Evolutionary conservation across 202 grass and related monocot genomes (phyloP).

Genomic region (Panicum virgatum): DNA sequence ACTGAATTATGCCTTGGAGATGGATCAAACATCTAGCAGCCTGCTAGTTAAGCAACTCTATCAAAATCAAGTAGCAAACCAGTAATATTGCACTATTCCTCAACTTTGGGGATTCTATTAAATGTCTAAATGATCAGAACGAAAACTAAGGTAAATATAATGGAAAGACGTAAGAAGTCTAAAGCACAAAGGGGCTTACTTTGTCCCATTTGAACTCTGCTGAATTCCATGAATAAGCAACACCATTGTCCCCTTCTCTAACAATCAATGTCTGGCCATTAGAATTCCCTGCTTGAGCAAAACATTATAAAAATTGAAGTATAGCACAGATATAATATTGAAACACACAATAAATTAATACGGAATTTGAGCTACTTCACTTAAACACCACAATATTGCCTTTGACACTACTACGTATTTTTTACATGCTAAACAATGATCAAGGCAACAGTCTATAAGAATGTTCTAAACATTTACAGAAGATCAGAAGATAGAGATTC

Average conservation of each 20-base stretch:
- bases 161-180: conserved; percentile 3
- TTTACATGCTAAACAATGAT: not conserved
- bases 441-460: conserved; percentile 20
- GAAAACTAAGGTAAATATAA: conserved; percentile 18
- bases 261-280: conserved; percentile 87
- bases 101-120: not conserved
- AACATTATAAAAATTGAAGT: conserved; percentile 12
- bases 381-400: conserved; percentile 4
- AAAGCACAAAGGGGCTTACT: conserved; percentile 42
- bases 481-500: conserved; percentile 15
- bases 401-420: not conserved
- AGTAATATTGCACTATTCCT: conserved; percentile 14
- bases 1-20: too few relatives aligned
- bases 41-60: too few relatives aligned
- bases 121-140: not conserved
- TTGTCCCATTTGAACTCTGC: conserved; percentile 90
- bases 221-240: conserved; percentile 95
- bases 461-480: conserved; percentile 2
- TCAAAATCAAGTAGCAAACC: not conserved
- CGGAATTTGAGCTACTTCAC: conserved; percentile 1
- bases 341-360: not conserved
- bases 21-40: too few relatives aligned
- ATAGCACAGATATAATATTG: not conserved
- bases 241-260: conserved; percentile 93
- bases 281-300: conserved; percentile 60